Conservation (phyloP, 495 filamentous ascomycete genomes). For the Friedmanniomyces endolithicus region DNA sequence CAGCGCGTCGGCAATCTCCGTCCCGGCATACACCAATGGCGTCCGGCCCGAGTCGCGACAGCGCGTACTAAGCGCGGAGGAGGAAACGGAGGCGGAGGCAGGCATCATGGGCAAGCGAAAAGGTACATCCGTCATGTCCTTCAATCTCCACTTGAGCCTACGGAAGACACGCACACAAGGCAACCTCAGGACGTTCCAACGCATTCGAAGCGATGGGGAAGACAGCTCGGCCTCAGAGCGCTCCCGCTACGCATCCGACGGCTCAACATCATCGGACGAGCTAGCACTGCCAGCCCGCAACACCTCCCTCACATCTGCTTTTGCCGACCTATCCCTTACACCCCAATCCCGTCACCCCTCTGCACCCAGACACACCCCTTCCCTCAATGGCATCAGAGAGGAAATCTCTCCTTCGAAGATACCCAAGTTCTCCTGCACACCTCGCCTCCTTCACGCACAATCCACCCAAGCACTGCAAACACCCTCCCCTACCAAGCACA, state of each 20-base stretch:
- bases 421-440: slow-evolving; percentile 20
- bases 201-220: neutral
- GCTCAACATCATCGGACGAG: slow-evolving; percentile 5
- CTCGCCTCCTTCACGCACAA: slow-evolving; percentile 16
- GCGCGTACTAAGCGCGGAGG: slow-evolving; percentile 42
- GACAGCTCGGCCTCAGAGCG: slow-evolving; percentile 1
- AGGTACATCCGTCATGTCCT: slow-evolving; percentile 44
- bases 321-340: slow-evolving; percentile 26
- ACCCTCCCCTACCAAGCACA: slow-evolving; percentile 22
- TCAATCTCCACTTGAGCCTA: slow-evolving; percentile 1
- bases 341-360: slow-evolving; percentile 12
- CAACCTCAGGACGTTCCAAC: neutral
- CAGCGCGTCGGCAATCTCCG: slow-evolving; percentile 21
- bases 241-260: slow-evolving; percentile 2
- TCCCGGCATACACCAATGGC: slow-evolving; percentile 28
- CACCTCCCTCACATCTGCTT: slow-evolving; percentile 20
- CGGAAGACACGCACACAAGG: slow-evolving; percentile 15
- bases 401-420: slow-evolving; percentile 20
- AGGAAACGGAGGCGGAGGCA: slow-evolving; percentile 44
- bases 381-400: slow-evolving; percentile 16
- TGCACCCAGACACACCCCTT: slow-evolving; percentile 12
- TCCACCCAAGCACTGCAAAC: slow-evolving; percentile 12
- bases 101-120: slow-evolving; percentile 46
- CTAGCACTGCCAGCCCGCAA: neutral
- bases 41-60: neutral